These are phyloP conservation scores for Pecoramyces ruminantium DNA, from an alignment of 192 early-diverging fungal species.

Conservation along the genomic window DNA sequence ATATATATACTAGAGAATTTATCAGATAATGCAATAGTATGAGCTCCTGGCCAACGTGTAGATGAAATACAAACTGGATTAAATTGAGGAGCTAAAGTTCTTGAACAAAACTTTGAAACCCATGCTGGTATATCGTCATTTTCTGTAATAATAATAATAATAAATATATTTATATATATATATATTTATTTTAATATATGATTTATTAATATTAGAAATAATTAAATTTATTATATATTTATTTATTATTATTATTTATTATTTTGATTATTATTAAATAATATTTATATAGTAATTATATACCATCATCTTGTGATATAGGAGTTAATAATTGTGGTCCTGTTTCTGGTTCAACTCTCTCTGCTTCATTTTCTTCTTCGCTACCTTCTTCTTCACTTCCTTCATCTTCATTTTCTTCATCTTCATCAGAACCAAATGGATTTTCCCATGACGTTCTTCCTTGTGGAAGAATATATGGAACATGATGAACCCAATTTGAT, in stretches of 20 bases:
- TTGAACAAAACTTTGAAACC: slow-evolving; percentile 22
- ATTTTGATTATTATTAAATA: no score
- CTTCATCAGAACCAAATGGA: slow-evolving; percentile 14
- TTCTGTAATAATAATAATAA: slow-evolving; percentile 7
- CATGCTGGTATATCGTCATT: slow-evolving; percentile 25
- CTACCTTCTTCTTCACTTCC: slow-evolving; percentile 11
- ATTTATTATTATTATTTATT: no score
- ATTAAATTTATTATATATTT: no score
- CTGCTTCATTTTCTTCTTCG: slow-evolving; percentile 6
- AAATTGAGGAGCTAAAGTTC: slow-evolving; percentile 24
- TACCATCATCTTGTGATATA: slow-evolving; percentile 27
- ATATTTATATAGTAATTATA: no score
- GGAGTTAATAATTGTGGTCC: slow-evolving; percentile 24
- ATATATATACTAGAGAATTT: slow-evolving; percentile 44
- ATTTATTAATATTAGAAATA: no score
- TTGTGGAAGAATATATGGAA: slow-evolving; percentile 42
- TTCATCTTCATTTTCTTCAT: slow-evolving; percentile 8
- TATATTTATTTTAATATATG: no score
- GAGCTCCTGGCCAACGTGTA: slow-evolving; percentile 40
- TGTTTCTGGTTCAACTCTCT: slow-evolving; percentile 21
- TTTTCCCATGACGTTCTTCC: slow-evolving; percentile 34
- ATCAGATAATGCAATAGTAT: slow-evolving; percentile 33
- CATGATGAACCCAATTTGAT: slow-evolving; percentile 44
- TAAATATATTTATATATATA: no score
- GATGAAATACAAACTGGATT: slow-evolving; percentile 25